phyloP scores from a whole-genome alignment of 257 asterid species.

The Gentiana macrophylla region DNA sequence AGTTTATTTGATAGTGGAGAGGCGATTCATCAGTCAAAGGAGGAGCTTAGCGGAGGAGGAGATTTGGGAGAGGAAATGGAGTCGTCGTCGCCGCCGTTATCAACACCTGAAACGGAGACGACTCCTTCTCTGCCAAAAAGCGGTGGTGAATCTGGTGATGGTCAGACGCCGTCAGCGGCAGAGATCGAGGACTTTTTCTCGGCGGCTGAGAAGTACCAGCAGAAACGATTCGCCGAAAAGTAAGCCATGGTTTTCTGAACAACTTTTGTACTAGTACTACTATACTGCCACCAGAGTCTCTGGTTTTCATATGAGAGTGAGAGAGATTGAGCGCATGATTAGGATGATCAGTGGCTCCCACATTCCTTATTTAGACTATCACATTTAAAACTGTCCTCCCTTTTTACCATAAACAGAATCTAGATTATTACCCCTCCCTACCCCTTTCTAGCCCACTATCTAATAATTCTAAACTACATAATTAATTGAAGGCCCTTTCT shows the following conservation, averaged over 20 bases:
- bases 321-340: no score
- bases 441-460: not conserved
- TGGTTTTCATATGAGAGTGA: not conserved
- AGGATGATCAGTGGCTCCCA: no score
- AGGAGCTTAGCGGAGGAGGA: constrained; percentile 44
- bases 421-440: not conserved
- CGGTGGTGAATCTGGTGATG: constrained; percentile 1
- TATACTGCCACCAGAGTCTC: constrained; percentile 5
- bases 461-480: no score
- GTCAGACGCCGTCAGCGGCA: constrained; percentile 41
- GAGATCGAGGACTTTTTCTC: constrained; percentile 80
- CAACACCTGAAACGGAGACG: not conserved
- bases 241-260: constrained; percentile 19
- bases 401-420: constrained; percentile 2
- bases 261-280: not conserved
- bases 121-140: constrained; percentile 16
- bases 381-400: not conserved
- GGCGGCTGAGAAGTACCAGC: constrained; percentile 59
- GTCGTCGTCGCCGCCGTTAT: constrained; percentile 14
- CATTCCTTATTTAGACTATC: constrained; percentile 16
- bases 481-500: no score
- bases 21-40: constrained; percentile 33
- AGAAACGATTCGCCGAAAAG: constrained; percentile 63
- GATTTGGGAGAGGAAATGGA: constrained; percentile 25
- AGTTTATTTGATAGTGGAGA: constrained; percentile 31